Evolutionary conservation across 75 land plant genomes (phyloP).

Genomic region (Selaginella tamariscina): DNA sequence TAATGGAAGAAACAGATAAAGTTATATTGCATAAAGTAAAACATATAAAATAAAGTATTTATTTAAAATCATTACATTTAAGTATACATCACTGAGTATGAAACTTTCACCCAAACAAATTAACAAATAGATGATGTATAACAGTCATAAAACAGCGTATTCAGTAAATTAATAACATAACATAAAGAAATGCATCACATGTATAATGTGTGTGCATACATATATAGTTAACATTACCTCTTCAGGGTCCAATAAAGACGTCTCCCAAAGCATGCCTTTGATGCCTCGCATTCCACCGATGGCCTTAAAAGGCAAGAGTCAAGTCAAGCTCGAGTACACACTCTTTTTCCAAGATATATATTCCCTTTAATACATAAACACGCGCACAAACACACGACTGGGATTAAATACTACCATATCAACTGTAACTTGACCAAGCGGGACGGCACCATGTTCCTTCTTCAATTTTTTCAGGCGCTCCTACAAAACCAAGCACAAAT

Average conservation of each 20-base stretch:
- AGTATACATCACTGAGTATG: no score
- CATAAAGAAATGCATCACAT: background rate
- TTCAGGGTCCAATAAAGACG: constrained; percentile 90
- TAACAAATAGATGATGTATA: background rate
- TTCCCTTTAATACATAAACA: background rate
- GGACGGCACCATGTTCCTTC: constrained; percentile 58
- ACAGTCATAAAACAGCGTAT: background rate
- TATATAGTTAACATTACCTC: constrained; percentile 36
- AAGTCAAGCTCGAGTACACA: background rate
- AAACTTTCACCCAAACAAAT: background rate
- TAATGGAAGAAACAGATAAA: no score
- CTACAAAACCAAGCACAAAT: constrained; percentile 25
- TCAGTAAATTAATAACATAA: background rate
- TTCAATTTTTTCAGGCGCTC: constrained; percentile 78
- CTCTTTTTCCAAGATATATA: background rate
- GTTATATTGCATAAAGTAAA: no score
- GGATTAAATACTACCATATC: constrained; percentile 57
- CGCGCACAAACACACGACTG: background rate
- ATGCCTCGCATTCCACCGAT: constrained; percentile 99
- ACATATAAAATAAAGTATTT: no score
- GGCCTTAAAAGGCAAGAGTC: constrained; percentile 32
- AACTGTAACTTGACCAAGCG: constrained; percentile 77
- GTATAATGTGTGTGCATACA: no score
- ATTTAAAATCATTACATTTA: no score
- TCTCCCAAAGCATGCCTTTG: constrained; percentile 90